Evolutionary conservation across 495 filamentous ascomycete genomes (phyloP), one percentile per base, ranked within the genome.

Genomic region (Aspergillus saccharolyticus): DNA sequence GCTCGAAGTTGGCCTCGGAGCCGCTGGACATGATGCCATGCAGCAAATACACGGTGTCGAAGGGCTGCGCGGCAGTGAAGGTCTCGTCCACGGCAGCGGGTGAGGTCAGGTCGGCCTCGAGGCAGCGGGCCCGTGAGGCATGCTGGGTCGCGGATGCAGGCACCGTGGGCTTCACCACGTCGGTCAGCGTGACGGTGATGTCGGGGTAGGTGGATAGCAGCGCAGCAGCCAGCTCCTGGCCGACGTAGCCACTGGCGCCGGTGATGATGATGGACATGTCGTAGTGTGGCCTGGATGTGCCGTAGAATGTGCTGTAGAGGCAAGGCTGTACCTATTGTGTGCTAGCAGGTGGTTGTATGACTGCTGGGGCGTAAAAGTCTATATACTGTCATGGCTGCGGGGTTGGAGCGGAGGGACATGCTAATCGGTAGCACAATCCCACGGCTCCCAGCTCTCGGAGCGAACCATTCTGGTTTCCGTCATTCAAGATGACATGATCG

Each of bases 21-120:
- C 85, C 87, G 19, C 84, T 81, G 39, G 86, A 90, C 89, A 93
- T 92, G 72, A 95, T 90, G 47, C 90, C 90, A 70, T 95, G 90
- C 62, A 95, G 84, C 53, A 91, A 67, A 74, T 88, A 92, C 63
- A 89, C 77, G 16, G 83, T 85, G 60, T 82, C 76, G 15, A 86
- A 79, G 33, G 73, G 80, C 16, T 66, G 65, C 28, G 66, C 60
- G 18, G 56, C 51, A 19, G 63, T 67, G 54, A 77, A 70, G 18
- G 88, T 64, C 24, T 87, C 63, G 28, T 84, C 76, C 55, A 84
- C 83, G 57, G 81, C 84, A n/a, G 75, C 56, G 0, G 77, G 63
- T 22, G 77, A 78, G 55, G 81, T 80, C 49, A 91, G 79, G 69
- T 91, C 87, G 1, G 85, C 87, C 18, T 78, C 68, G 16, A 88